Base-by-base conservation (phyloP, 441 rosid genomes). In the Aleurites moluccanus region DNA sequence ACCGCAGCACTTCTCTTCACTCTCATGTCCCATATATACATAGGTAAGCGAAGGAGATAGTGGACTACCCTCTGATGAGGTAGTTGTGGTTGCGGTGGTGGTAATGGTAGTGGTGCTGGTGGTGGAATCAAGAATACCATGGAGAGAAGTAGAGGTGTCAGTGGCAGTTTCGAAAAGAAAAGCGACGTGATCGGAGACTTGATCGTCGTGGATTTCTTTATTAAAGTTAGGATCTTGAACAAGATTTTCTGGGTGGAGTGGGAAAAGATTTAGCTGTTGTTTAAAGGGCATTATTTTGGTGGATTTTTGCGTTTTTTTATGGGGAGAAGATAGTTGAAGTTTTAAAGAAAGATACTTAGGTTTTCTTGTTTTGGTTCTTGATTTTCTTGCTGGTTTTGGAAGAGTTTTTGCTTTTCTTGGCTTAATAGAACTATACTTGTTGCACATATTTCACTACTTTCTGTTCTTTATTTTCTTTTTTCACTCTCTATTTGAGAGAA, bases 331-430 rank as follows among this genome's bases (percentile, higher is more conserved):
- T 47, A 85, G 80, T 23, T 86, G 81, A 23, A 83, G 84, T 73
- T 78, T 88, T 18, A 91, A 81, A 64, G 92, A 87, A 13, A 88
- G 82, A 67, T 78, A 91, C 72, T 88, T 91, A 20, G 94, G 97
- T 70, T 78, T 89, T n/a, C 88, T 87, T 10, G 86, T 86, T 72
- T 79, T 89, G 71, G 82, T 86, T 69, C 92, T 89, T 50, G 80
- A 78, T 74, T 83, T 84, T 72, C 85, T 80, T 69, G 89, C 67
- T 1, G 84, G 69, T 64, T 83, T 82, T 4, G 69, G 57, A 13
- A 82, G 30, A 13, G 75, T 72, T n/a, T 47, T 63, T 9, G 72
- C 35, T 75, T 70, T 76, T 60, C 63, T 83, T 52, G 52, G 80
- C 49, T 69, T 79, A 2, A 1, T 16, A 16, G 69, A 61, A 11